Evolutionary conservation across 2,329 filamentous ascomycete species (phyloP).

Genomic region (Penicillium freii): DNA sequence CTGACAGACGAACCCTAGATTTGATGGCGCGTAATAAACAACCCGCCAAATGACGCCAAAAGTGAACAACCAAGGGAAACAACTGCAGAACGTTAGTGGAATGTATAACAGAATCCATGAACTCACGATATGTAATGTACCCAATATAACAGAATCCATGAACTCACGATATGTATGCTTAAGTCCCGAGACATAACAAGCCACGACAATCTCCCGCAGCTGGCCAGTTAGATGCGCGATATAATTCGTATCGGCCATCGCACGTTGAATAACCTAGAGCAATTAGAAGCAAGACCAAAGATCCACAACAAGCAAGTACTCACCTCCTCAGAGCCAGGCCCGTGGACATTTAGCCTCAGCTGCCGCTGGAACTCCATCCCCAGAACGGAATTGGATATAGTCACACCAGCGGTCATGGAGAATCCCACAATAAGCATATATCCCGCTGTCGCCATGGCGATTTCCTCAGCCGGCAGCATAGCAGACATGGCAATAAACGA

Average conservation of each 20-base stretch:
- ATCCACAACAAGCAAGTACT: background rate
- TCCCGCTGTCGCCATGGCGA: slow-evolving; percentile 52
- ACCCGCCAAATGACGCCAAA: slow-evolving; percentile 17
- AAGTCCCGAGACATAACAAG: slow-evolving; percentile 29
- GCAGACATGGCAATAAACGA: slow-evolving; percentile 53
- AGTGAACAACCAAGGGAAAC: slow-evolving; percentile 21
- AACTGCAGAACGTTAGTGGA: slow-evolving; percentile 6
- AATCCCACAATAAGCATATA: slow-evolving; percentile 49
- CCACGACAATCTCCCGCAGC: slow-evolving; percentile 28
- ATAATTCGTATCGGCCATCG: slow-evolving; percentile 43
- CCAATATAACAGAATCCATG: background rate
- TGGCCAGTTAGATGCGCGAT: slow-evolving; percentile 32
- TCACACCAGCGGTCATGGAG: slow-evolving; percentile 43
- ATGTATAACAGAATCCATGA: background rate
- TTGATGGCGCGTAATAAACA: slow-evolving; percentile 21
- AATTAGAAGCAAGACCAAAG: background rate
- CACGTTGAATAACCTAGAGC: slow-evolving; percentile 43
- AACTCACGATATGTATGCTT: slow-evolving; percentile 31
- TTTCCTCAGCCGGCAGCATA: slow-evolving; percentile 45
- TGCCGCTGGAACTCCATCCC: slow-evolving; percentile 36
- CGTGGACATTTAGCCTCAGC: slow-evolving; percentile 33
- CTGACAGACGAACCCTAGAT: slow-evolving; percentile 2
- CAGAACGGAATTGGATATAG: slow-evolving; percentile 39
- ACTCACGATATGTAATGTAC: slow-evolving; percentile 28
- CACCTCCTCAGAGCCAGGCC: slow-evolving; percentile 26